Evolutionary conservation across 192 early-diverging fungal genomes (phyloP).

Genomic region (Coemansia asiatica): DNA sequence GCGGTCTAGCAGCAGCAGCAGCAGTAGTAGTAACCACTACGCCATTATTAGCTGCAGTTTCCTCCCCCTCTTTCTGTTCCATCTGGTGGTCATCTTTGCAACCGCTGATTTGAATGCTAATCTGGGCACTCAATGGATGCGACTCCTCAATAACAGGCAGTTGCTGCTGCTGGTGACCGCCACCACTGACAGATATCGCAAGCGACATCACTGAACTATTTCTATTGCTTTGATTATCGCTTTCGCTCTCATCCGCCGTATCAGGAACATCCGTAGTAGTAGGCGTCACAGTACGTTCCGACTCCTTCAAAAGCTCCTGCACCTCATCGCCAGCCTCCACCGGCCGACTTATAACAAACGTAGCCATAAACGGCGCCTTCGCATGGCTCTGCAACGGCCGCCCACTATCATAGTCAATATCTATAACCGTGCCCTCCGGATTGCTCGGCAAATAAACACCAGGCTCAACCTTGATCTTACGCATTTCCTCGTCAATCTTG

Average conservation of each 20-base stretch:
- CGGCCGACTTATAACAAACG: conserved; percentile 81
- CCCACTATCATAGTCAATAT: conserved; percentile 93
- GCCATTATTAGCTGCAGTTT: too few relatives aligned
- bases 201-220: neutral
- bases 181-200: neutral
- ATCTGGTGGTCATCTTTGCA: neutral
- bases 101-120: neutral
- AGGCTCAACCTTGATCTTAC: conserved; percentile 89
- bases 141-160: conserved; percentile 18
- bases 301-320: conserved; percentile 51
- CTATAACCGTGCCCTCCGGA: conserved; percentile 90
- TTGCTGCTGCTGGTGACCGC: neutral
- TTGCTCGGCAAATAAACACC: conserved; percentile 98
- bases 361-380: conserved; percentile 99
- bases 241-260: neutral
- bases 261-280: neutral
- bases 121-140: conserved; percentile 12
- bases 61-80: neutral
- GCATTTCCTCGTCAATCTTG: conserved; percentile 98
- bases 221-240: neutral
- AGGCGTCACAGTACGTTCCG: conserved; percentile 48
- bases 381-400: conserved; percentile 95
- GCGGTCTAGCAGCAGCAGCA: neutral
- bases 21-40: neutral
- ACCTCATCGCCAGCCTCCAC: conserved; percentile 60